These are phyloP conservation scores for Camelina hispida DNA, from an alignment of 345 rosid species.

Conservation along the genomic window DNA sequence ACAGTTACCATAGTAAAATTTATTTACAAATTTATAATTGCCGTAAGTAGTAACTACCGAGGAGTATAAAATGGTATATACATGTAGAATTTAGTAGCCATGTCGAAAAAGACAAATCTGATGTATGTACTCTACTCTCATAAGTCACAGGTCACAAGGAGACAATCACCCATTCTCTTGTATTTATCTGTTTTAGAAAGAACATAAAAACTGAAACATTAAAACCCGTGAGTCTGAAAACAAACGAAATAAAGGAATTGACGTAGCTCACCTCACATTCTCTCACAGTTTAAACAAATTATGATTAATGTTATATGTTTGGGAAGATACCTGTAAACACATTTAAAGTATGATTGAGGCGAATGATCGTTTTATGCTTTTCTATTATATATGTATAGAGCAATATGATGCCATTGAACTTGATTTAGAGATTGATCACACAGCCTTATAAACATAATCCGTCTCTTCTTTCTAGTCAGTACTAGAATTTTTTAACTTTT, in stretches of 20 bases:
- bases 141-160: conserved; percentile 29
- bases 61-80: conserved; percentile 10
- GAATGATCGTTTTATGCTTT: not conserved
- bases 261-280: conserved; percentile 4
- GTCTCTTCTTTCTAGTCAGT: not conserved
- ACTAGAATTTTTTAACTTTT: not conserved
- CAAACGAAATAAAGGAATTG: conserved; percentile 13
- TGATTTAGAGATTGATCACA: not conserved
- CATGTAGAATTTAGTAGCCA: not conserved
- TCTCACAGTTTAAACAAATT: conserved; percentile 21
- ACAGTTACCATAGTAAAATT: not conserved
- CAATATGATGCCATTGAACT: not conserved
- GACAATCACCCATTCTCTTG: conserved; percentile 38
- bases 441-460: not conserved
- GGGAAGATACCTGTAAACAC: not conserved
- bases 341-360: not conserved
- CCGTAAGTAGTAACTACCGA: conserved; percentile 16
- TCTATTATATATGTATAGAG: not conserved
- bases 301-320: conserved; percentile 4
- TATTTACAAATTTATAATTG: not conserved
- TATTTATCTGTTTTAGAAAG: not conserved
- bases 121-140: conserved; percentile 23
- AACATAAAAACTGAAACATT: not conserved
- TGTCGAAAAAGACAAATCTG: conserved; percentile 30
- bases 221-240: conserved; percentile 39